These are phyloP conservation scores for Vararia minispora DNA, from an alignment of 768 basidiomycete genomes.

Conservation along the genomic window DNA sequence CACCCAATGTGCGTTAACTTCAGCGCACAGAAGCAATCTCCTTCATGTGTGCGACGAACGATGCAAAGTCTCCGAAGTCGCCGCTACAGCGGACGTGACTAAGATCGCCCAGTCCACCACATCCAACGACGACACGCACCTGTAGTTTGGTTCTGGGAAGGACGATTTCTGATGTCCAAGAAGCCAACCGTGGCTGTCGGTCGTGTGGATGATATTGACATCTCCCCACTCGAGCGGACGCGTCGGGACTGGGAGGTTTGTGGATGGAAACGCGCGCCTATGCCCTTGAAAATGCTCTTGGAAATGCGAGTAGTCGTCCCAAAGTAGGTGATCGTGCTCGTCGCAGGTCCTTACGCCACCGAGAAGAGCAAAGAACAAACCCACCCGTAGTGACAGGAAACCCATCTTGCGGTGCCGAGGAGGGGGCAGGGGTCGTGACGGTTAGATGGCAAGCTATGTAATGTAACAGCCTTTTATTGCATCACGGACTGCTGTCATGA, in stretches of 20 bases:
- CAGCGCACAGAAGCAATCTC: constrained; percentile 42
- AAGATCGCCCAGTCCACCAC: constrained; percentile 6
- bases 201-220: constrained; percentile 79
- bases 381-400: too few species aligned
- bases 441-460: too few species aligned
- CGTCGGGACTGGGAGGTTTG: constrained; percentile 42
- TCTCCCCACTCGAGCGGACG: constrained; percentile 75
- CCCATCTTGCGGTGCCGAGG: too few species aligned
- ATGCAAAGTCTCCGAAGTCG: constrained; percentile 70
- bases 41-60: constrained; percentile 80
- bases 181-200: constrained; percentile 76
- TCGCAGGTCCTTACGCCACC: too few species aligned
- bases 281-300: too few species aligned
- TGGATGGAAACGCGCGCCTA: constrained; percentile 29
- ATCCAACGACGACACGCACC: constrained; percentile 25
- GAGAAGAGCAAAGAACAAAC: too few species aligned
- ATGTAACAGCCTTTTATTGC: too few species aligned
- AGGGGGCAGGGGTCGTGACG: too few species aligned
- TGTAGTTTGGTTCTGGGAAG: constrained; percentile 70
- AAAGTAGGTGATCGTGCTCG: too few species aligned
- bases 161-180: constrained; percentile 71
- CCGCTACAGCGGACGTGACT: constrained; percentile 24
- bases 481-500: too few species aligned
- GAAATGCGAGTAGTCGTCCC: too few species aligned
- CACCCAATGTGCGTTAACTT: neutral